A percentile compares a stretch with the other conserved stretches of the same genome.
Conservation (phyloP, 352 stramenopile species). For the Phytophthora lateralis region DNA sequence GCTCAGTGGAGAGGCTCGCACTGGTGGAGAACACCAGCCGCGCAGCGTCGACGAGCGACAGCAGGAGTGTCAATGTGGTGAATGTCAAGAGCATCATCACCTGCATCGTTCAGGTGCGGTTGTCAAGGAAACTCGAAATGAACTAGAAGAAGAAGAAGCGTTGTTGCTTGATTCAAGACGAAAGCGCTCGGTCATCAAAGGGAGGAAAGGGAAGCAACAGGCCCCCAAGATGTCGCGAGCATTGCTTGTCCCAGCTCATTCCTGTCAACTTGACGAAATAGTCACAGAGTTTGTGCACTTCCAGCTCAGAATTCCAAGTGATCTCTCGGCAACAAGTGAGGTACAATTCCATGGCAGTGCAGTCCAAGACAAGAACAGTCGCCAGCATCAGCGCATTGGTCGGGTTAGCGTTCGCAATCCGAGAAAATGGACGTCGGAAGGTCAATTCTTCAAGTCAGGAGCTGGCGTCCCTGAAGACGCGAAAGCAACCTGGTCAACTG, state of each 20-base stretch:
- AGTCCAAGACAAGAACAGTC: conserved; percentile 21
- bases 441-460: conserved; percentile 42
- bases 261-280: not conserved
- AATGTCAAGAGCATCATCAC: not conserved
- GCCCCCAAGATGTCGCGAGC: not conserved
- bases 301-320: conserved; percentile 17
- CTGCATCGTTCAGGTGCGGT: not conserved
- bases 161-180: not conserved
- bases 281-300: not conserved
- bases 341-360: conserved; percentile 7
- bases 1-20: not conserved
- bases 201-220: not conserved
- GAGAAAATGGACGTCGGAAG: conserved; percentile 50
- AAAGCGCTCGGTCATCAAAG: not conserved
- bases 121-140: no score
- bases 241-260: no score
- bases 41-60: not conserved
- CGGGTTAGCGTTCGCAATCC: conserved; percentile 62
- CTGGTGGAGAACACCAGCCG: not conserved
- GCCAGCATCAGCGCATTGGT: conserved; percentile 33
- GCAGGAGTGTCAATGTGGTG: not conserved
- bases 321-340: conserved; percentile 4
- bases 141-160: no score
- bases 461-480: conserved; percentile 54
- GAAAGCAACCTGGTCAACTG: conserved; percentile 55